phyloP scores from a whole-genome alignment of 1,139 yeast species.

The Yamadazyma taylorii region DNA sequence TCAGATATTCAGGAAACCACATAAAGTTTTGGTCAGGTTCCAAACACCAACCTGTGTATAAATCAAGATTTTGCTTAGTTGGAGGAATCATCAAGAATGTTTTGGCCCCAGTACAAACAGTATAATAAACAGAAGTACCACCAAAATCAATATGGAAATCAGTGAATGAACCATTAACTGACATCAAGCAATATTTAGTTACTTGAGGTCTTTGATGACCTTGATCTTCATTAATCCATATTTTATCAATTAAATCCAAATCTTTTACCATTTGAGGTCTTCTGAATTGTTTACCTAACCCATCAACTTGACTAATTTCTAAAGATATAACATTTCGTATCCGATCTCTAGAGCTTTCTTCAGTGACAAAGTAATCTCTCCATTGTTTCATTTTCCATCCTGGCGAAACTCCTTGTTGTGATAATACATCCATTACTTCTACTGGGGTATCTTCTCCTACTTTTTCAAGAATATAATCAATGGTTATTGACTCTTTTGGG shows the following conservation, averaged over 20 bases:
- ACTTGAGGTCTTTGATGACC: constrained; percentile 70
- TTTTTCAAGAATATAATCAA: constrained; percentile 55
- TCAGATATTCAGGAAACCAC: constrained; percentile 63
- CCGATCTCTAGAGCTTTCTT: constrained; percentile 52
- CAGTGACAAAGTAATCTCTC: constrained; percentile 67
- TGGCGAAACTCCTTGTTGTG: constrained; percentile 63
- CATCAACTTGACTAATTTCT: constrained; percentile 63
- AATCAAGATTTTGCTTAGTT: constrained; percentile 54
- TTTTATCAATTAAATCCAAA: constrained; percentile 66
- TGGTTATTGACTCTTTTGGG: constrained; percentile 40
- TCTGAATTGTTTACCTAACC: constrained; percentile 48
- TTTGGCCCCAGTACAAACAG: constrained; percentile 71
- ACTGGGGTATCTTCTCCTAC: constrained; percentile 66
- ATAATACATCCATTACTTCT: constrained; percentile 88
- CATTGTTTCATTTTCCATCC: constrained; percentile 75
- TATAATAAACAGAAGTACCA: constrained; percentile 89
- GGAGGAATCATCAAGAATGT: constrained; percentile 82
- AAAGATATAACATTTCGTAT: constrained; percentile 79
- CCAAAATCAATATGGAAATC: constrained; percentile 93
- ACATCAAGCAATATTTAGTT: constrained; percentile 83
- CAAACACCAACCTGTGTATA: constrained; percentile 73
- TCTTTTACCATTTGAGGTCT: constrained; percentile 70
- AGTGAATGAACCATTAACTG: constrained; percentile 76
- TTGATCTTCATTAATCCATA: constrained; percentile 46
- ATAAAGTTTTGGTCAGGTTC: constrained; percentile 59